Evolutionary conservation across 2,329 filamentous ascomycete genomes (phyloP), one percentile per base, ranked within the genome.

Genomic region (Aulographum hederae): DNA sequence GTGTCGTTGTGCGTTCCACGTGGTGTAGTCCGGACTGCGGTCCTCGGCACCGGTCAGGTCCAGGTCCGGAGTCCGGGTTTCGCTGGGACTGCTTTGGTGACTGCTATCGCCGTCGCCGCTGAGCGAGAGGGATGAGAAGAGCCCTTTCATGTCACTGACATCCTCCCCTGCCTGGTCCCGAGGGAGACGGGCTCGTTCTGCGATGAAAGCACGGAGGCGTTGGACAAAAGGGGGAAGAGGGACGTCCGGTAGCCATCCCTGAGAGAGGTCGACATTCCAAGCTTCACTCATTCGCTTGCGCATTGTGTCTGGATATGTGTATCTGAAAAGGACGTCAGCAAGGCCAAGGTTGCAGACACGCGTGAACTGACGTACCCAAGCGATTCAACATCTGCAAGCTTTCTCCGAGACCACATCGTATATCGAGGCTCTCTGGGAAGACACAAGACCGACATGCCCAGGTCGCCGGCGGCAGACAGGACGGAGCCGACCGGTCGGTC

Each of bases 221-320:
- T 73, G 74, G 33, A 94, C 63, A 26, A 91, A 69, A 1, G 69
- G 67, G 8, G 69, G 75, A 43, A 78, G 78, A 2, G 69, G 72
- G 56, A 86, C 78, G 38, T 81, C 70, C 2, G 84, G 80, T 3
- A 94, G 66, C 89, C 89, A 98, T 81, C 84, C 94, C 35, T 75
- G 65, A 28, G 69, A 69, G 32, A 84, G 71, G 14, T 74, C 71
- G 11, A 80, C 68, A 37, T 67, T 61, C 63, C 89, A 93, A 16
- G 81, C 52, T 29, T 78, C 67, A 19, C 78, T 72, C 66, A 95
- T 77, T 40, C 75, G 74, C 19, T 58, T 62, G 35, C 86, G 76
- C 43, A 86, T 73, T 10, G 69, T 69, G 18, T 70, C 60, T 1
- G 85, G 77, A 42, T 81, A 85, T 16, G 93, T 78, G 48, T 91